These are phyloP conservation scores for Pisolithus tinctorius DNA, from an alignment of 768 basidiomycete genomes.

Conservation along the genomic window DNA sequence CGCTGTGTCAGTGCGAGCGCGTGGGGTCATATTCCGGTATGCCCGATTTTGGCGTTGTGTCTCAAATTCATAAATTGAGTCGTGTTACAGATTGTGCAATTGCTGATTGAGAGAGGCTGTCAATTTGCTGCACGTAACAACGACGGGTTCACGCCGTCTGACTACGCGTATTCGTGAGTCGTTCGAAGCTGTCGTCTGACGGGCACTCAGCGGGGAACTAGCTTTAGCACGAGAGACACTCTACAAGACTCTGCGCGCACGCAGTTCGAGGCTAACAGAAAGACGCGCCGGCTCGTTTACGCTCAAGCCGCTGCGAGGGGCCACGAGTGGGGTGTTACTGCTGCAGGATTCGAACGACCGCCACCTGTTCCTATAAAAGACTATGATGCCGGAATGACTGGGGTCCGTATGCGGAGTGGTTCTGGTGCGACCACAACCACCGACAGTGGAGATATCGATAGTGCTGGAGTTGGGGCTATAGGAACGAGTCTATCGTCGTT, in stretches of 20 bases:
- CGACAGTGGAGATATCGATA: constrained; percentile 62
- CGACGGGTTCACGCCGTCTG: constrained; percentile 84
- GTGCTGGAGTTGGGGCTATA: constrained; percentile 32
- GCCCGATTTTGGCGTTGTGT: constrained; percentile 19
- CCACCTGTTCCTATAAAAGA: constrained; percentile 43
- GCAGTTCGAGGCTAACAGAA: constrained; percentile 77
- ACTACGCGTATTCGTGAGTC: constrained; percentile 67
- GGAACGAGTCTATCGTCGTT: constrained; percentile 46
- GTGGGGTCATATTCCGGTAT: constrained; percentile 77
- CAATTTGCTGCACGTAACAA: constrained; percentile 80
- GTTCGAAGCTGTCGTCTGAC: background rate
- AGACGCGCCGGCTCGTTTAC: constrained; percentile 61
- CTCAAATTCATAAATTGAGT: constrained; percentile 8
- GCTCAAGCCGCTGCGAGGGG: constrained; percentile 68
- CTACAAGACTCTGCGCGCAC: constrained; percentile 74
- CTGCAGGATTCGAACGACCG: constrained; percentile 33
- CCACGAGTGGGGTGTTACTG: constrained; percentile 48
- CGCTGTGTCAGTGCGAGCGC: constrained; percentile 61
- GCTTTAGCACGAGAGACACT: constrained; percentile 68
- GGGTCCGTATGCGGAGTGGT: constrained; percentile 66
- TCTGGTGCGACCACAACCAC: constrained; percentile 74
- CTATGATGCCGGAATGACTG: constrained; percentile 22
- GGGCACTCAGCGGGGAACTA: constrained; percentile 22
- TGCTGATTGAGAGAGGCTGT: constrained; percentile 86
- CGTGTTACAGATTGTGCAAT: constrained; percentile 58